These are phyloP conservation scores for Aspergillus costaricaensis DNA, from an alignment of 2,329 filamentous ascomycete species.

Conservation along the genomic window DNA sequence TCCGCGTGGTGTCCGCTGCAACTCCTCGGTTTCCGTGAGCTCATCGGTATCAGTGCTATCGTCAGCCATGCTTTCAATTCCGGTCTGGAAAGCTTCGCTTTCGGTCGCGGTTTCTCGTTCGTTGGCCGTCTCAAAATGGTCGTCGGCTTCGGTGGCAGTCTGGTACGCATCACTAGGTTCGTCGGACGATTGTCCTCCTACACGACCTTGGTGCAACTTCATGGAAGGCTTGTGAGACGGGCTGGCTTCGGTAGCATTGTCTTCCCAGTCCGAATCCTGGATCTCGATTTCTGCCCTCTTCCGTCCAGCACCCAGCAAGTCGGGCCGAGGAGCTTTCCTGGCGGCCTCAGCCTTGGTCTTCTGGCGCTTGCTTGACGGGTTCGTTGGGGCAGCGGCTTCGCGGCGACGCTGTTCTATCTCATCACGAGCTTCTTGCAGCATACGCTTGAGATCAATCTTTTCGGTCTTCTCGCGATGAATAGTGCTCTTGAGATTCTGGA, in stretches of 20 bases:
- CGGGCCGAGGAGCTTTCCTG: conserved; percentile 76
- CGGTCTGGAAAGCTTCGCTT: conserved; percentile 93
- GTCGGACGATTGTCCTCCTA: conserved; percentile 32
- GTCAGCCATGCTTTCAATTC: conserved; percentile 69
- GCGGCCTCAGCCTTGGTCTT: conserved; percentile 66
- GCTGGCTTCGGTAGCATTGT: conserved; percentile 65
- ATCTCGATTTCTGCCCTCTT: conserved; percentile 75
- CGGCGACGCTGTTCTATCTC: conserved; percentile 73
- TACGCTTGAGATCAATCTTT: conserved; percentile 90
- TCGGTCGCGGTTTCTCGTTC: conserved; percentile 76
- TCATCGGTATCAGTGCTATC: conserved; percentile 71
- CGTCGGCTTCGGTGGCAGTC: conserved; percentile 73
- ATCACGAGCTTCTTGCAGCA: conserved; percentile 92
- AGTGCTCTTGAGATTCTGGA: conserved; percentile 91
- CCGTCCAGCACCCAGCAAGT: conserved; percentile 72
- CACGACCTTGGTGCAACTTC: conserved; percentile 29
- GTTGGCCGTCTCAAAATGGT: conserved; percentile 72
- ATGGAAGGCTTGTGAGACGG: conserved; percentile 52
- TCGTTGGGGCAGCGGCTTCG: conserved; percentile 50
- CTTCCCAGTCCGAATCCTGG: conserved; percentile 89
- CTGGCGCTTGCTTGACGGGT: conserved; percentile 54
- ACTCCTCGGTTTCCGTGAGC: conserved; percentile 79
- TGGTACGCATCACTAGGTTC: conserved; percentile 72
- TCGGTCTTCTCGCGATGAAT: conserved; percentile 98
- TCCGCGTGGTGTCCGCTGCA: conserved; percentile 38